Evolutionary conservation across 2,329 filamentous ascomycete genomes (phyloP).

Genomic region (Cercospora citrullina): DNA sequence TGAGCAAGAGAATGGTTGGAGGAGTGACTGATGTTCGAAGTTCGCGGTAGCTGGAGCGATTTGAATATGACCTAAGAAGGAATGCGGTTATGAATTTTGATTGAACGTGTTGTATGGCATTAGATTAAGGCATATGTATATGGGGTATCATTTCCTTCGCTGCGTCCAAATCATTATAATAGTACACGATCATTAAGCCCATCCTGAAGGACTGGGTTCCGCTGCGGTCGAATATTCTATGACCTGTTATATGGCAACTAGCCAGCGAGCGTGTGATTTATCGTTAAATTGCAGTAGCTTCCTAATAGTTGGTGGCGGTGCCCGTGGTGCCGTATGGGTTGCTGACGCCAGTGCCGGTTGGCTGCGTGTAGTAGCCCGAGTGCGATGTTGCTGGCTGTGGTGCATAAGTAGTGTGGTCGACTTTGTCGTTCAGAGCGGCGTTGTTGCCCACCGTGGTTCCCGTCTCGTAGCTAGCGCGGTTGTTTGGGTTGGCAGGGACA

Average conservation of each 20-base stretch:
- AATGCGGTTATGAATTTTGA: neutral
- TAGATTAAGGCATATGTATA: neutral
- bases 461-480: conserved; percentile 52
- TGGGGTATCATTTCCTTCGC: conserved; percentile 1
- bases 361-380: conserved; percentile 50
- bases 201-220: neutral
- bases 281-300: neutral
- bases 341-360: conserved; percentile 40
- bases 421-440: conserved; percentile 33
- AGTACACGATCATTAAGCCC: neutral
- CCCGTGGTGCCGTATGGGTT: conserved; percentile 41
- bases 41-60: neutral
- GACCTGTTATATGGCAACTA: conserved; percentile 2
- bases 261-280: neutral
- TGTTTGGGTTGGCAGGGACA: conserved; percentile 37
- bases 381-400: conserved; percentile 33
- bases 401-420: conserved; percentile 31
- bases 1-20: conserved; percentile 19
- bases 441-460: conserved; percentile 47
- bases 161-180: conserved; percentile 5
- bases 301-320: conserved; percentile 37
- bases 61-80: neutral
- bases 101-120: neutral
- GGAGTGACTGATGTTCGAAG: conserved; percentile 13
- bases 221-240: neutral